Percentiles rank a stretch among this genome's conserved stretches.
Evolutionary conservation across 306 rosid genomes (phyloP).

Genomic region (Vigna mungo): DNA sequence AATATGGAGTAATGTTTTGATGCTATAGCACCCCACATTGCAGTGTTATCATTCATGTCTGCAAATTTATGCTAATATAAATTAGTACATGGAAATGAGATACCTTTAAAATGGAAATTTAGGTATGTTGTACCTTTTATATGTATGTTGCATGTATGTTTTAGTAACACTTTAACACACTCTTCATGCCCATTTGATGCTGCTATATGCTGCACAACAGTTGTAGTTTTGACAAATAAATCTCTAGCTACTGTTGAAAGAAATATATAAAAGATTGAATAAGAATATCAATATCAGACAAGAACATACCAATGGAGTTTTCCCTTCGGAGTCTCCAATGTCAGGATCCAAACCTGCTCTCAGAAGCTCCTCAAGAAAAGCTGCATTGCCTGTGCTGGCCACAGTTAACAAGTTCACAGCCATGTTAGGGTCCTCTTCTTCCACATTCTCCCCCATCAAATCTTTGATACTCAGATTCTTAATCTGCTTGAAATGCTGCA

Average conservation of each 20-base stretch:
- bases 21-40: constrained; percentile 79
- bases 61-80: constrained; percentile 41
- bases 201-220: constrained; percentile 68
- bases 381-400: constrained; percentile 71
- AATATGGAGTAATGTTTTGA: constrained; percentile 72
- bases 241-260: too few species aligned
- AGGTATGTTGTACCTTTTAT: constrained; percentile 56
- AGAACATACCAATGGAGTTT: constrained; percentile 74
- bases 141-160: constrained; percentile 65
- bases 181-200: constrained; percentile 81
- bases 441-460: constrained; percentile 52
- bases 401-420: constrained; percentile 61
- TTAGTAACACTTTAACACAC: constrained; percentile 74
- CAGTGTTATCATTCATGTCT: constrained; percentile 76
- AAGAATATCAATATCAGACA: constrained; percentile 16
- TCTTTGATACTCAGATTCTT: constrained; percentile 59
- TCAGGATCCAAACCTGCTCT: constrained; percentile 81
- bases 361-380: constrained; percentile 82
- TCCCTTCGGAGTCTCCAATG: constrained; percentile 73
- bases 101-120: constrained; percentile 4
- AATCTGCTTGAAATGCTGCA: constrained; percentile 76
- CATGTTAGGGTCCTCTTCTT: constrained; percentile 65
- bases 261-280: not conserved
- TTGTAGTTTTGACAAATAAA: too few species aligned
- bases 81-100: constrained; percentile 5